Evolutionary conservation across 2,329 filamentous ascomycete species (phyloP), one percentile per base, ranked within the genome.

Genomic region (Xylaria sp.): DNA sequence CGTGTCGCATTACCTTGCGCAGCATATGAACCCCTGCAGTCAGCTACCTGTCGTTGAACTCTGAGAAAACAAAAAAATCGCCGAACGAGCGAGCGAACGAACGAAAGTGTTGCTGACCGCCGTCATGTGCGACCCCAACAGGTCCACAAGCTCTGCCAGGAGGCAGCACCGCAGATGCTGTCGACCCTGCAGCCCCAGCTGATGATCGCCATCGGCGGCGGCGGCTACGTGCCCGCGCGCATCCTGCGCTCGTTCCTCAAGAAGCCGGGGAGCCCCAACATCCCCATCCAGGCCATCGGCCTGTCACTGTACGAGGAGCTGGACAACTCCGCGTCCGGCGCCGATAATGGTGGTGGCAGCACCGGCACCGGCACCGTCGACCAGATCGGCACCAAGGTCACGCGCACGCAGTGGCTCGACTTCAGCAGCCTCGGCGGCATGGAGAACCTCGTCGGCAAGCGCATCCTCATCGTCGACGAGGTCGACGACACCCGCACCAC

Each of bases 201-300:
- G 76, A 97, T 99, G 88, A 97, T 99, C 82, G 96, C 96, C 80
- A 98, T 98, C 81, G 96, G 96, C 77, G 96, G 96, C 73, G 96
- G 96, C 77, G 96, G 96, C 78, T 99, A 98, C 83, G 94, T 99
- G 50, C 96, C 96, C 70, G 96, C 96, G 55, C 93, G 96, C 77
- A 99, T 99, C 81, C 89, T 99, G 73, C 93, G 96, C 73, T 98
- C 96, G 23, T 99, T 99, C 87, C 92, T 99, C 81, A 98, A 97
- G 87, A 89, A 90, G 80, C 87, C 93, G 69, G 93, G 92, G 76
- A 88, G 86, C 71, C 90, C 94, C 82, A 99, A 99, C 85, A 99
- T 99, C 78, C 95, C 96, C 75, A 99, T 99, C 83, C 96, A 99
- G 87, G 96, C 96, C 73, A 99, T 99, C 81, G 96, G 96, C 58